phyloP scores from a whole-genome alignment of 495 filamentous ascomycete species.

The Xylaria telfairii region DNA sequence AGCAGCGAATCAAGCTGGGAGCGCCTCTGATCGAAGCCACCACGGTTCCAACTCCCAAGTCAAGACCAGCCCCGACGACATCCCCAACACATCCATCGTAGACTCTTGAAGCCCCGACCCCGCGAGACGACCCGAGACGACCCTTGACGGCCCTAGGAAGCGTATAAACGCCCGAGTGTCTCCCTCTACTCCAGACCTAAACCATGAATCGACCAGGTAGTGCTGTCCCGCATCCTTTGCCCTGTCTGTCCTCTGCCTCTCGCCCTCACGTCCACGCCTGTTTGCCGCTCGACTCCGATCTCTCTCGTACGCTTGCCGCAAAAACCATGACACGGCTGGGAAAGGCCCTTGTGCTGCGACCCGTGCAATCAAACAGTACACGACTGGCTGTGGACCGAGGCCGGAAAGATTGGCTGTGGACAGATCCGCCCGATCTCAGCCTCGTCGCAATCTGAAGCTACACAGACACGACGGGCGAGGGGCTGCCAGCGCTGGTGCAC shows the following conservation, averaged over 20 bases:
- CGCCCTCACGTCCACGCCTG: constrained; percentile 20
- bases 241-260: constrained; percentile 28
- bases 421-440: constrained; percentile 15
- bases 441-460: constrained; percentile 24
- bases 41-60: constrained; percentile 24
- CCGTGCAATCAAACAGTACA: constrained; percentile 5
- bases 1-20: constrained; percentile 23
- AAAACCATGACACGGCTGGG: not conserved
- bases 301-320: not conserved
- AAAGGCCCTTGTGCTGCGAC: not conserved
- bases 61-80: constrained; percentile 17
- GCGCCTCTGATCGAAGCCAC: constrained; percentile 16
- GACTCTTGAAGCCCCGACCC: constrained; percentile 18
- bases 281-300: constrained; percentile 32
- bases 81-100: not conserved
- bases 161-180: constrained; percentile 20
- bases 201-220: constrained; percentile 67
- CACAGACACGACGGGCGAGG: not conserved
- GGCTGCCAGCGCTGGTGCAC: not conserved
- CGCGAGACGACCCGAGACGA: constrained; percentile 25
- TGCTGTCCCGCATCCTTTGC: constrained; percentile 37
- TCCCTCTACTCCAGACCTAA: constrained; percentile 26
- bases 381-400: constrained; percentile 2
- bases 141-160: constrained; percentile 14
- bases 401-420: not conserved